A percentile compares a stretch with the other conserved stretches of the same genome.
These are phyloP conservation scores for Blastobotrys raffinosifermentans DNA, from an alignment of 1,139 yeast genomes.

Conservation along the genomic window DNA sequence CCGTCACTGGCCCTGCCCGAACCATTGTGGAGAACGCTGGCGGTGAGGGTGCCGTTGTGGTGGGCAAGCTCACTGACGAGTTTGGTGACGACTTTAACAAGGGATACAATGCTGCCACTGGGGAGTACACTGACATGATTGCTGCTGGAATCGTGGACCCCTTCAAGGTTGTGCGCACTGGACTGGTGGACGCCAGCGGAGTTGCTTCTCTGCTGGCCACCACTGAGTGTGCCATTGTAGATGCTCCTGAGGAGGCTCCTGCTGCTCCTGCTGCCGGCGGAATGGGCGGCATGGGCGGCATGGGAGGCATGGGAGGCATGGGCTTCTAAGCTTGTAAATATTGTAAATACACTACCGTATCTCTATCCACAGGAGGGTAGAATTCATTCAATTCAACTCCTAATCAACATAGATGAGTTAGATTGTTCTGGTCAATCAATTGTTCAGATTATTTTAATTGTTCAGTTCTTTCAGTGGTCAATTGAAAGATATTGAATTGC, in stretches of 20 bases:
- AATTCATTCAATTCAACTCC: too few species aligned
- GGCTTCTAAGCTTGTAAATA: constrained; percentile 22
- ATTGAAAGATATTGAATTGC: too few species aligned
- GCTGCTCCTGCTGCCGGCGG: constrained; percentile 60
- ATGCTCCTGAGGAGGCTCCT: constrained; percentile 87
- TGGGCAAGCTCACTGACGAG: constrained; percentile 82
- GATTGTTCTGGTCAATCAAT: too few species aligned
- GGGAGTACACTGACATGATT: constrained; percentile 94
- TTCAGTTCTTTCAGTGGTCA: too few species aligned
- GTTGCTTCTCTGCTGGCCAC: constrained; percentile 98
- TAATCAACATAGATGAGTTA: too few species aligned
- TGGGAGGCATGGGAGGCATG: constrained; percentile 48
- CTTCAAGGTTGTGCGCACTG: constrained; percentile 96
- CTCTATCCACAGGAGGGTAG: too few species aligned
- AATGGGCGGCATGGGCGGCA: constrained; percentile 56
- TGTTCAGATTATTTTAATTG: too few species aligned
- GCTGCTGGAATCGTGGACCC: constrained; percentile 98
- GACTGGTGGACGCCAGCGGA: constrained; percentile 95
- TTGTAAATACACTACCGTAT: constrained; percentile 1
- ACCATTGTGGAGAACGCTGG: constrained; percentile 98
- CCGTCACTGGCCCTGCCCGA: constrained; percentile 95
- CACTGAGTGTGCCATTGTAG: constrained; percentile 97
- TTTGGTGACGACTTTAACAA: constrained; percentile 80
- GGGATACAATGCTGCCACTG: constrained; percentile 93
- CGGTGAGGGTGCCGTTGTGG: constrained; percentile 96